A percentile compares a stretch with the other conserved stretches of the same genome.
Conservation (phyloP, 192 early-diverging fungal genomes). For the Backusella sp. region DNA sequence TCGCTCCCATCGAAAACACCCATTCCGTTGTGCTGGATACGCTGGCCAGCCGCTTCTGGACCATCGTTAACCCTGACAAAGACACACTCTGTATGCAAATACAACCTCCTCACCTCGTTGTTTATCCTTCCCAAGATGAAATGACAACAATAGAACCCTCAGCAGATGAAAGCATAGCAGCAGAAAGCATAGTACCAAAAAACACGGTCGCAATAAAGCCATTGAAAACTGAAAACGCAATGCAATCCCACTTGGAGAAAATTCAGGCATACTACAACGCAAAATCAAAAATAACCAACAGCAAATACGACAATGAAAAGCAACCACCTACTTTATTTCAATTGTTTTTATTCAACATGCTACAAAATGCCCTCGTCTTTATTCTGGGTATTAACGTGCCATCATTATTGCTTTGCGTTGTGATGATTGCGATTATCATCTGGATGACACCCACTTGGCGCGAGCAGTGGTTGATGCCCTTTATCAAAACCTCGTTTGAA, state of each 20-base stretch:
- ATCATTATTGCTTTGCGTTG: constrained; percentile 23
- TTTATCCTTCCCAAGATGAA: neutral
- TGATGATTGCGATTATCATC: constrained; percentile 18
- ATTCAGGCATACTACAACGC: neutral
- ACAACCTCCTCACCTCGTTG: neutral
- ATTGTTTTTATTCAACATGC: neutral
- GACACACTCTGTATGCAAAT: neutral
- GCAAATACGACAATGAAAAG: neutral
- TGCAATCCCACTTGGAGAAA: neutral
- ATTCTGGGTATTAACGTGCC: constrained; percentile 26
- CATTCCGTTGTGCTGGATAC: neutral
- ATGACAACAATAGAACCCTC: neutral
- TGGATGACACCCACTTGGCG: constrained; percentile 30
- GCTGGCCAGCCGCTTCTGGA: neutral
- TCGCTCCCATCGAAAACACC: neutral
- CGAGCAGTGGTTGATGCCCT: constrained; percentile 19
- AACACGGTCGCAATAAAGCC: neutral
- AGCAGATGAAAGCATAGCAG: neutral
- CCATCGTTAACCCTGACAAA: neutral
- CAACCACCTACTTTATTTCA: constrained; percentile 10
- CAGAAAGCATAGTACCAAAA: neutral
- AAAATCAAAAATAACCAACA: neutral
- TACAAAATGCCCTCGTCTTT: neutral
- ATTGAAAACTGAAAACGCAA: neutral
- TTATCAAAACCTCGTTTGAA: neutral